Evolutionary conservation across 2,329 filamentous ascomycete genomes (phyloP).

Genomic region (Botryosphaeria dothidea): DNA sequence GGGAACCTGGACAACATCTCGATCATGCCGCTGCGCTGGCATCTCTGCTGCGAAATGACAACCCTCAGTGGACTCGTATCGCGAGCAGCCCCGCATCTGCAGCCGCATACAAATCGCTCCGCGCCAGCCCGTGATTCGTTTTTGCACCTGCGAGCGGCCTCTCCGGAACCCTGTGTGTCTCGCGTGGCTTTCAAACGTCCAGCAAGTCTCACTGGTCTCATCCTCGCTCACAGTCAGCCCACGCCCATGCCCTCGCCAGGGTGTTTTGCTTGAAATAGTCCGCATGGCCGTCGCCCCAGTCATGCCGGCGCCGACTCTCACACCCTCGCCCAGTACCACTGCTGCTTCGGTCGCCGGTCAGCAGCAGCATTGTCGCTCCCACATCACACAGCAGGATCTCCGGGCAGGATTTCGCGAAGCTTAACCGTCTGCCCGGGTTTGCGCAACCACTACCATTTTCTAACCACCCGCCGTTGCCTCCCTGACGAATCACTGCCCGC

Average conservation of each 20-base stretch:
- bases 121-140: not conserved
- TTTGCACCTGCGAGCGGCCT: not conserved
- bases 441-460: conserved; percentile 8
- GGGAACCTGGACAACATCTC: not conserved
- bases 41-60: not conserved
- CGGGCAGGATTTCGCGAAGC: conserved; percentile 15
- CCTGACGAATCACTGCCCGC: conserved; percentile 17
- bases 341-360: not conserved
- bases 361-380: not conserved
- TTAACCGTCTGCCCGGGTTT: conserved; percentile 5
- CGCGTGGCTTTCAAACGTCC: conserved; percentile 14
- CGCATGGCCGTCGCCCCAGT: conserved; percentile 3
- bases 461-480: not conserved
- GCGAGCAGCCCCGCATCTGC: conserved; percentile 12
- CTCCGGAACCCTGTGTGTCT: conserved; percentile 9
- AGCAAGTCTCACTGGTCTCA: conserved; percentile 13
- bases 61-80: not conserved
- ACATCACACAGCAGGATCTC: conserved; percentile 6
- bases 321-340: not conserved
- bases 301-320: conserved; percentile 8
- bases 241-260: not conserved
- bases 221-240: conserved; percentile 3
- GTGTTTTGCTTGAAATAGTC: conserved; percentile 8
- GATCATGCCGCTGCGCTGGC: not conserved
- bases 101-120: not conserved